Evolutionary conservation across 495 filamentous ascomycete species (phyloP).

Genomic region (Ascodesmis nigricans): DNA sequence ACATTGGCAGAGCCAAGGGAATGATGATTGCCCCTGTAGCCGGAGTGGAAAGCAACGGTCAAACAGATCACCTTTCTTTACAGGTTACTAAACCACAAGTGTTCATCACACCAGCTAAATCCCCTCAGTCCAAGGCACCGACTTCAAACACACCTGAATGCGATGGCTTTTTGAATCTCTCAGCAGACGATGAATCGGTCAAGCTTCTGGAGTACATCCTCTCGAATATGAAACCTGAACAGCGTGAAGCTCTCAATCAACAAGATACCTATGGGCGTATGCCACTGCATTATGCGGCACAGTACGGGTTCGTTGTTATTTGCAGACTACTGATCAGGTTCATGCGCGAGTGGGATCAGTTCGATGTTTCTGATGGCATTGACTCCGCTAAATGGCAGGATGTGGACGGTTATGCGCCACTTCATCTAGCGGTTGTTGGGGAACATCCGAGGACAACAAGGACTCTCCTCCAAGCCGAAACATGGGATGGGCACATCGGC

Average conservation of each 20-base stretch:
- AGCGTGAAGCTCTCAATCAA: slow-evolving; percentile 42
- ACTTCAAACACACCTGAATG: slow-evolving; percentile 26
- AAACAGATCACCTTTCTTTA: slow-evolving; percentile 6
- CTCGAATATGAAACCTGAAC: slow-evolving; percentile 41
- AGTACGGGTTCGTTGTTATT: slow-evolving; percentile 75
- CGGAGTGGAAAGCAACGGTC: slow-evolving; percentile 6
- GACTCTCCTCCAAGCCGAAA: slow-evolving; percentile 55
- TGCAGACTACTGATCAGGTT: slow-evolving; percentile 71
- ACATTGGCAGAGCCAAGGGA: slow-evolving; percentile 59
- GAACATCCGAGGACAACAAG: slow-evolving; percentile 73
- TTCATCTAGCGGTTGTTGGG: slow-evolving; percentile 80
- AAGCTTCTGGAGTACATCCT: slow-evolving; percentile 52
- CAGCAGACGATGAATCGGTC: slow-evolving; percentile 50
- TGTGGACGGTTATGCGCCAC: slow-evolving; percentile 68
- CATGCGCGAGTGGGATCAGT: slow-evolving; percentile 74
- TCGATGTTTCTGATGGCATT: slow-evolving; percentile 62
- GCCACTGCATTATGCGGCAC: slow-evolving; percentile 84
- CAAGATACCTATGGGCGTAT: slow-evolving; percentile 64
- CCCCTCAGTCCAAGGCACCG: slow-evolving; percentile 39
- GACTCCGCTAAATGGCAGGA: slow-evolving; percentile 78
- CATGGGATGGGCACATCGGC: slow-evolving; percentile 34
- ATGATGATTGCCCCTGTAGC: slow-evolving; percentile 15
- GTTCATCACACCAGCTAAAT: slow-evolving; percentile 56
- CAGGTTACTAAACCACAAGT: slow-evolving; percentile 20
- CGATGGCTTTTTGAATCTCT: slow-evolving; percentile 36